A percentile compares a stretch with the other conserved stretches of the same genome.
phyloP scores from a whole-genome alignment of 805 yeast genomes.

The Lipomyces sp. region DNA sequence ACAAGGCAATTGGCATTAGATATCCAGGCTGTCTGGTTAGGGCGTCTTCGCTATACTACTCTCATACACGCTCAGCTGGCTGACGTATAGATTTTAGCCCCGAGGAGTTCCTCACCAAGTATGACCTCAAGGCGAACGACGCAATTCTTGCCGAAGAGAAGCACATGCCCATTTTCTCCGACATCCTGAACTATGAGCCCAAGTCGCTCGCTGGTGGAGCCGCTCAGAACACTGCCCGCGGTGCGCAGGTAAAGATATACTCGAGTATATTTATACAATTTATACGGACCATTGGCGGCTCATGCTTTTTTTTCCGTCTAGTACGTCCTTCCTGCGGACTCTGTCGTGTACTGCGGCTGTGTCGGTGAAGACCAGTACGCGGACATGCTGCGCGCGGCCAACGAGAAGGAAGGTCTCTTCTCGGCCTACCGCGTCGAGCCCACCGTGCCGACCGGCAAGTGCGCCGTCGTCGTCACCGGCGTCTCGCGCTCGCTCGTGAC shows the following conservation, averaged over 20 bases:
- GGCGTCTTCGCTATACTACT: no score
- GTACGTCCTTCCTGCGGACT: conserved; percentile 71
- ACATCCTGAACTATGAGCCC: conserved; percentile 57
- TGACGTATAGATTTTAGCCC: conserved; percentile 11
- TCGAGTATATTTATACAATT: not conserved
- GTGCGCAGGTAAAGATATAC: conserved; percentile 67
- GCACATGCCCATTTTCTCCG: conserved; percentile 85
- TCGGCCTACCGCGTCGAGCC: conserved; percentile 73
- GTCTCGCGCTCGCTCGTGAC: conserved; percentile 89
- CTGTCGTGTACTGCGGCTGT: conserved; percentile 92
- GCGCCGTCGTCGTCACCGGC: conserved; percentile 93
- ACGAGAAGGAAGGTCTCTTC: conserved; percentile 80
- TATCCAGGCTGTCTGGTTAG: conserved; percentile 31
- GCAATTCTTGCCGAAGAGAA: conserved; percentile 84
- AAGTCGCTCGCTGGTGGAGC: conserved; percentile 96
- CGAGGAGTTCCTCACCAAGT: conserved; percentile 56
- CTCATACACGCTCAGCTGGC: no score
- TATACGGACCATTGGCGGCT: no score
- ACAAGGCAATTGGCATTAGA: no score
- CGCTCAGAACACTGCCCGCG: conserved; percentile 98
- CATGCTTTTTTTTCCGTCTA: no score
- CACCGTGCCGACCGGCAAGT: conserved; percentile 85
- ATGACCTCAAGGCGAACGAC: conserved; percentile 83
- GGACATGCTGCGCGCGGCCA: conserved; percentile 76
- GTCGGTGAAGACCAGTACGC: conserved; percentile 92